A percentile compares a stretch with the other conserved stretches of the same genome.
phyloP scores from a whole-genome alignment of 108 stramenopile species.

The Pinguiococcus pyrenoidosus region DNA sequence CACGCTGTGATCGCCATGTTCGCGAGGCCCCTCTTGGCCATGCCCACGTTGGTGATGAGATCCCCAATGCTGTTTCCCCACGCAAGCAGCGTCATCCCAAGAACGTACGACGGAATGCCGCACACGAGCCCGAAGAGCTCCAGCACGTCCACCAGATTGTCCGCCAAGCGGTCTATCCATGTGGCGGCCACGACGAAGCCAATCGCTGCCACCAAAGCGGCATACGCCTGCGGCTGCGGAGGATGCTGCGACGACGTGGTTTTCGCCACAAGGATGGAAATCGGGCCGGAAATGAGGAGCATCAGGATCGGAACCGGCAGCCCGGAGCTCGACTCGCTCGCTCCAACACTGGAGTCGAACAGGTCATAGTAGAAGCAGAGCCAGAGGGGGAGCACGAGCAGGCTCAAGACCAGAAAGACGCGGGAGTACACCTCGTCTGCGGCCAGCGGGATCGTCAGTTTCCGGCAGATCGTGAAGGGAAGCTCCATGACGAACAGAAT shows the following conservation, averaged over 20 bases:
- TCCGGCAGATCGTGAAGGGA: conserved; percentile 16
- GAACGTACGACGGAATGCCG: conserved; percentile 58
- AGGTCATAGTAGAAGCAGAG: no score
- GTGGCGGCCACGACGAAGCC: conserved; percentile 45
- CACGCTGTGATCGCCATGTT: conserved; percentile 45
- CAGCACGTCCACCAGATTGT: conserved; percentile 67
- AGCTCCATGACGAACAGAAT: conserved; percentile 2
- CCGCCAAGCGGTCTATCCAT: conserved; percentile 86
- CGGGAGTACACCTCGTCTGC: conserved; percentile 29
- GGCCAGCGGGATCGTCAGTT: conserved; percentile 30
- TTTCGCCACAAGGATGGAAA: no score
- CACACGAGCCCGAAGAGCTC: conserved; percentile 51
- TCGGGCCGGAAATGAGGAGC: no score
- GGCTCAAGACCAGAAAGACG: neutral
- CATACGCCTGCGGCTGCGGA: no score
- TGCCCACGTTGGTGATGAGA: conserved; percentile 72
- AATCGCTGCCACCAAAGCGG: conserved; percentile 1
- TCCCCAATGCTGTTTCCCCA: conserved; percentile 88
- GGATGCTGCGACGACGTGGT: no score
- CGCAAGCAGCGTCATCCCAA: conserved; percentile 83
- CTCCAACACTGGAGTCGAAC: no score
- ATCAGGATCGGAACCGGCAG: no score
- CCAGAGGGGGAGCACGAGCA: no score
- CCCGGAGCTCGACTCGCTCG: no score
- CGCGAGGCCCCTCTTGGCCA: conserved; percentile 67